Base-by-base conservation (phyloP, 345 rosid species). In the Adansonia digitata region DNA sequence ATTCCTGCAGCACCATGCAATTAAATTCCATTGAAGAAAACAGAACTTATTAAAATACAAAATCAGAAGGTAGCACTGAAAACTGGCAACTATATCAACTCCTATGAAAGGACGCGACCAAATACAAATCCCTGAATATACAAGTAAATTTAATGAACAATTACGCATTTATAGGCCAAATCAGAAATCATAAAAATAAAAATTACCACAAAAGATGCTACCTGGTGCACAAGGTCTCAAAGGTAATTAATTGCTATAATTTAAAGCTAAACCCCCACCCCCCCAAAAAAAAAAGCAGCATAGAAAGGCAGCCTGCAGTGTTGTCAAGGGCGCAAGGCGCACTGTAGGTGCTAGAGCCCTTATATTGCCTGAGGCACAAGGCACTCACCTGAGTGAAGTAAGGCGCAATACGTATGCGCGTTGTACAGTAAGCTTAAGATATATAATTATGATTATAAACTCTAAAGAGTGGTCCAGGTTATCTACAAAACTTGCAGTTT, bases 1-100 rank as follows among this genome's bases (percentile, higher is more conserved):
- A 84, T 96, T 96, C 90, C 99, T 96, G 92, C 82, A 86, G 43
- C n/a, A 66, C 24, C 62, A 74, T 76, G 53, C 40, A 7, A 46
- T 75, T 42, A 67, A 73, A 77, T 59, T 67, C 43, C 39, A 61
- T 31, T 37, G 35, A 55, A 49, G 18, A 48, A 42, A 65, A 39
- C 17, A 75, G 52, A 51, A 34, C 70, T 24, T 65, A 53, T 14
- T 26, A 17, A 78, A 67, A 69, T 69, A 73, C 12, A 60, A 43
- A 27, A 72, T 40, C 13, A 29, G 22, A 68, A 26, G 29, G 18
- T n/a, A 67, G 24, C 71, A 27, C 12, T 15, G 71, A 22, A 45
- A 43, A 46, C 26, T 27, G 40, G 7, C 15, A 68, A 27, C 27
- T 20, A 48, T 27, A 69, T 69, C 40, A 27, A 46, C 42, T 69